Evolutionary conservation across 2,329 filamentous ascomycete genomes (phyloP).

Genomic region (Allantophomopsis cytisporea): DNA sequence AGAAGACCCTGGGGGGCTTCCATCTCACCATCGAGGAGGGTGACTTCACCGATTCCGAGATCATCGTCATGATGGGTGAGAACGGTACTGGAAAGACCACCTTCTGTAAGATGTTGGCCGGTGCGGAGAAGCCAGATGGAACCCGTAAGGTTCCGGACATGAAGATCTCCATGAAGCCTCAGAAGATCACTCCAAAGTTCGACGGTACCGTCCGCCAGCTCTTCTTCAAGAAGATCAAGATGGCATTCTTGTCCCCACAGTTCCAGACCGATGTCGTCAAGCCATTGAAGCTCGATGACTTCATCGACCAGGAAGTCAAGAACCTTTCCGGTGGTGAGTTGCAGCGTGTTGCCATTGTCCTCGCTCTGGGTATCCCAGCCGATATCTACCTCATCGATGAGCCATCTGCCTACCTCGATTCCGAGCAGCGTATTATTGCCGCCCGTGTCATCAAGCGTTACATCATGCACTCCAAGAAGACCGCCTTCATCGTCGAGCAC

Average conservation of each 20-base stretch:
- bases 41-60: constrained; percentile 93
- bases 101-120: constrained; percentile 92
- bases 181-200: constrained; percentile 98
- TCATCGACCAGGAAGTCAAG: constrained; percentile 99
- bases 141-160: constrained; percentile 71
- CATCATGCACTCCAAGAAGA: constrained; percentile 99
- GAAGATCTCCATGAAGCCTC: constrained; percentile 98
- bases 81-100: constrained; percentile 99
- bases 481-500: constrained; percentile 97
- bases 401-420: constrained; percentile 93
- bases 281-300: constrained; percentile 96
- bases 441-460: constrained; percentile 98
- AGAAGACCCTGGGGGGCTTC: constrained; percentile 87
- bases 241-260: constrained; percentile 88
- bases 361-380: constrained; percentile 88
- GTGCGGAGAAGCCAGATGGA: constrained; percentile 81
- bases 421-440: constrained; percentile 96
- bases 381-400: constrained; percentile 99
- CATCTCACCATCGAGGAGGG: constrained; percentile 70
- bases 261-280: constrained; percentile 99
- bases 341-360: constrained; percentile 95
- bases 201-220: constrained; percentile 92
- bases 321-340: constrained; percentile 98
- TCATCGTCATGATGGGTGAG: constrained; percentile 99
- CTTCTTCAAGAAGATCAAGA: constrained; percentile 99